Percentiles rank a stretch among this genome's conserved stretches.
Evolutionary conservation across 1,284 basidiomycete species (phyloP).

Genomic region (Schizopora paradoxa): DNA sequence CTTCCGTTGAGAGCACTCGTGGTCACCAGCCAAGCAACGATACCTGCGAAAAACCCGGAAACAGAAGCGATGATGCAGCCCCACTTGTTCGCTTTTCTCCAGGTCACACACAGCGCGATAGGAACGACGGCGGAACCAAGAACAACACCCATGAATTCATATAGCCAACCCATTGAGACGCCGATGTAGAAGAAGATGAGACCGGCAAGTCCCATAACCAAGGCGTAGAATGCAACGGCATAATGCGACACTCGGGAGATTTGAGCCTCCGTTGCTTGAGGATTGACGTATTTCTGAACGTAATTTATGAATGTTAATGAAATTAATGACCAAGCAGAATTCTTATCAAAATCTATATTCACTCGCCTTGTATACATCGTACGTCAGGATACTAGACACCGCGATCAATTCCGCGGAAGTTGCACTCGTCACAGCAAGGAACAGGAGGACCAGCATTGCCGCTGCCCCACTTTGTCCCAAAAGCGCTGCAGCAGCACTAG

Average conservation of each 20-base stretch:
- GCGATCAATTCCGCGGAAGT: constrained; percentile 89
- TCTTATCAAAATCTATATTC: background rate
- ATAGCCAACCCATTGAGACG: constrained; percentile 86
- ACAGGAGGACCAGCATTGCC: constrained; percentile 65
- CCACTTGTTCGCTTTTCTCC: constrained; percentile 78
- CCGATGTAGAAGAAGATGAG: constrained; percentile 87
- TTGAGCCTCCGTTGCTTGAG: constrained; percentile 50
- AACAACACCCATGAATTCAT: constrained; percentile 80
- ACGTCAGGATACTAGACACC: constrained; percentile 75
- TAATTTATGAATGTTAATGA: background rate
- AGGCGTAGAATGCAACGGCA: constrained; percentile 66
- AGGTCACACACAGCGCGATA: constrained; percentile 78
- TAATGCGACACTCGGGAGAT: constrained; percentile 48
- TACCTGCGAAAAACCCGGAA: constrained; percentile 63
- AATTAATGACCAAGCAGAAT: background rate
- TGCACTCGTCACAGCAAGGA: constrained; percentile 83
- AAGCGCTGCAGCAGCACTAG: constrained; percentile 74
- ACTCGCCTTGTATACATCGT: constrained; percentile 60
- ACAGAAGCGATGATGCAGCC: constrained; percentile 74
- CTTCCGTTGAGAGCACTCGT: constrained; percentile 66
- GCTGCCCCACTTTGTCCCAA: constrained; percentile 73
- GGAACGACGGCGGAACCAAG: constrained; percentile 85
- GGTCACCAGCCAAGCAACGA: constrained; percentile 82
- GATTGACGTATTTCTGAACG: constrained; percentile 49
- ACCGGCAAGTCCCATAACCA: constrained; percentile 79